Evolutionary conservation across 257 asterid species (phyloP), one percentile per base, ranked within the genome.

Genomic region (Fraxinus excelsior): DNA sequence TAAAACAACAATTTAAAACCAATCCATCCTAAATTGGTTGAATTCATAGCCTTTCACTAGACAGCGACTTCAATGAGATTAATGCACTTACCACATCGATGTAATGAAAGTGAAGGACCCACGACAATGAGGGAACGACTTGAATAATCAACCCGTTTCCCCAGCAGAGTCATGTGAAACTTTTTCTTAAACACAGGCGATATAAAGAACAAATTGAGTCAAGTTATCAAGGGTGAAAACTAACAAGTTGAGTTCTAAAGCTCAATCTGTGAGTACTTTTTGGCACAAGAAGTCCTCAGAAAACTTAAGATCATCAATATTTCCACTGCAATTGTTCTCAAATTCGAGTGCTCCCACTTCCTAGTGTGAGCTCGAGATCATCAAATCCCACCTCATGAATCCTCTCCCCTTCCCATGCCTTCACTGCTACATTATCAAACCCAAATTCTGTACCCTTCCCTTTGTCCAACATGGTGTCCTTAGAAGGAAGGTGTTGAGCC

Each of bases 341-440:
- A 44, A 70, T 9, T 7, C 88, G 88, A 76, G 82, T 56, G 67
- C 70, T 85, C 16, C 87, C 93, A 42, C 79, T 85, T 60, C 93
- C 89, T 5, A 89, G 92, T 0, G 94, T 94, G 84, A 94, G 98
- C 87, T 93, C 98, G 65, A 93, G 87, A 82, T 93, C 98, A 71
- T 94, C 98, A 88, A 91, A 81, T 71, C 95, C 98, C 80, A 87
- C 96, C 81, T 94, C 98, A 60, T 94, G 98, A 78, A 92, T 94
- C 84, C 90, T 88, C 93, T 94, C 98, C 73, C 99, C 99, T 88
- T 96, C 98, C 99, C 99, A 96, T 0, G 98, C 88, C 94, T 90
- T 96, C 73, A 96, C 98, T 0, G 94, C 90, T 81, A 89, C 78
- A 11, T 79, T 88, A 87, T 89, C 94, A 21, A 95, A 88, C 68